phyloP scores from a whole-genome alignment of 2,329 filamentous ascomycete genomes.

The Dactylellina leptospora region DNA sequence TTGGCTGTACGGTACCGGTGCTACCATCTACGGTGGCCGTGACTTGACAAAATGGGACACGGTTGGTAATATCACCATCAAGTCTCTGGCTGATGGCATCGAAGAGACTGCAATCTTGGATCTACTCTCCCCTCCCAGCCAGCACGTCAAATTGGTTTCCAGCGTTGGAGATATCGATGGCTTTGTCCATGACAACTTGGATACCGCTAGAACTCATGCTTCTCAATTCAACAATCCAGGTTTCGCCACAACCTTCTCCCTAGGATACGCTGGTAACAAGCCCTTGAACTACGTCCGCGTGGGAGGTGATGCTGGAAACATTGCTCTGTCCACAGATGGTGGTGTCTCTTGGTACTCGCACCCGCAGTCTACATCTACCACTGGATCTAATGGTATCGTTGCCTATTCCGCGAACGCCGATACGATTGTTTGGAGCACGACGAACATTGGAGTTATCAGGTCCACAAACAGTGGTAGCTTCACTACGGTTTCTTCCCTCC shows the following conservation, averaged over 20 bases:
- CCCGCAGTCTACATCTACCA: constrained; percentile 64
- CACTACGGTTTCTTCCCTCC: constrained; percentile 62
- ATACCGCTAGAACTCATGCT: constrained; percentile 61
- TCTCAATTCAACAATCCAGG: constrained; percentile 65
- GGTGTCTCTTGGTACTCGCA: constrained; percentile 64
- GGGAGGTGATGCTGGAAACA: constrained; percentile 61
- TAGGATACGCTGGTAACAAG: constrained; percentile 59
- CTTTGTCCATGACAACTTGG: constrained; percentile 62
- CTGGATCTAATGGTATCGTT: constrained; percentile 63
- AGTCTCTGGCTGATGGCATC: constrained; percentile 67
- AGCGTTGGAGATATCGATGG: constrained; percentile 67
- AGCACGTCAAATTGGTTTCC: constrained; percentile 62
- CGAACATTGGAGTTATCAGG: constrained; percentile 42
- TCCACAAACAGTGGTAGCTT: constrained; percentile 61
- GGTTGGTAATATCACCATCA: constrained; percentile 63
- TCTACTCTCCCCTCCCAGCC: constrained; percentile 64
- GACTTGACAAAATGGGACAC: constrained; percentile 68
- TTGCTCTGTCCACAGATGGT: constrained; percentile 66
- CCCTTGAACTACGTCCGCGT: constrained; percentile 65
- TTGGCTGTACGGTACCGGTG: constrained; percentile 69
- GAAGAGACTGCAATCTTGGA: constrained; percentile 66
- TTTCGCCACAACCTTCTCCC: constrained; percentile 63
- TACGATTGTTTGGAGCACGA: constrained; percentile 59
- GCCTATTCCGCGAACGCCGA: constrained; percentile 66
- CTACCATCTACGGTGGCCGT: constrained; percentile 66